Base-by-base conservation (phyloP, 2,329 filamentous ascomycete genomes). In the Cladobotryum protrusum region DNA sequence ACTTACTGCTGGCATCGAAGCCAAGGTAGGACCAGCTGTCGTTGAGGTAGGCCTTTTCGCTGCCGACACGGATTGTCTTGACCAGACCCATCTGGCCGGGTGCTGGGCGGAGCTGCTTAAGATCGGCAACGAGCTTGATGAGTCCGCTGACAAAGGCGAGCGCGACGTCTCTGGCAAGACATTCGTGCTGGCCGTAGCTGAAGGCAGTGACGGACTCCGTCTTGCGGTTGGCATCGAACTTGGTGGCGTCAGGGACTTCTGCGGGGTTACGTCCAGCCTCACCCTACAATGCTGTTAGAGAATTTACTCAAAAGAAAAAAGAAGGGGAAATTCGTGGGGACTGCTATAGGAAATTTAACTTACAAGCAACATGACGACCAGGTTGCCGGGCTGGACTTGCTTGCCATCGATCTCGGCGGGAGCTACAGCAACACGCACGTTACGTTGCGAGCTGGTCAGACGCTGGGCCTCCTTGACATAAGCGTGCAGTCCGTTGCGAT, bases 21-120 rank as follows among this genome's bases (percentile, higher is more conserved):
- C 62, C 62, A 14, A 76, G 65, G 43, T 69, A 71, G 1, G 72
- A 74, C 70, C 74, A 76, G 55, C 68, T 73, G 42, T 76, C 72
- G 49, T 74, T 74, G 17, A 75, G 65, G 48, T 73, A 76, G 8
- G 63, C 65, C 55, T 68, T 70, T 54, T 73, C 66, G 0, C 61
- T 56, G 9, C 63, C 67, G 14, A 72, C 61, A 0, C 55, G 57
- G 56, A 77, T 69, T 1, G 67, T 71, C 66, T 74, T 75, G 52
- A 75, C 67, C 43, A 60, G 49, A 1, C 73, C 74, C 67, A 74
- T 74, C 43, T 64, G 62, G 0, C 72, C 73, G 1, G 72, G 71
- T 0, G 73, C 73, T 0, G 69, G 69, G 6, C 73, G 70, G 2
- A 76, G 64, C 36, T 71, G 57, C 57, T 72, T 72, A 47, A 76